phyloP scores from a whole-genome alignment of 2,329 filamentous ascomycete genomes.

The Fusarium algeriense region DNA sequence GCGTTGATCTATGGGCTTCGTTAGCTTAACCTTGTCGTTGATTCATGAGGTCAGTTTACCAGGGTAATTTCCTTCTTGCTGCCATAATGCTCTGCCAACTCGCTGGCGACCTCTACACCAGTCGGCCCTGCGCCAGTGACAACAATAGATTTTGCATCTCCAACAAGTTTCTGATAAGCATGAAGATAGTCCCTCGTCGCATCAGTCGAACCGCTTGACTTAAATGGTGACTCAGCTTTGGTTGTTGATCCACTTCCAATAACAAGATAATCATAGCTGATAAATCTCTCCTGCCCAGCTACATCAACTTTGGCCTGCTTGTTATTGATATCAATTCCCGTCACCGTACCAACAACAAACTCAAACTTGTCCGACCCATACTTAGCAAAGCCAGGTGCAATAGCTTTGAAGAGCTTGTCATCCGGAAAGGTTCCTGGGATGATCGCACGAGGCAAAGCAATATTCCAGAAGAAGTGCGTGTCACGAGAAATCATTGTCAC shows the following conservation, averaged over 20 bases:
- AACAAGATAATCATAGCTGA: neutral
- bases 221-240: neutral
- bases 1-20: neutral
- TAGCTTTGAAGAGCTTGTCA: neutral
- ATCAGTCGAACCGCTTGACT: neutral
- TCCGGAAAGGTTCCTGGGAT: neutral
- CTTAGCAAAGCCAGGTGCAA: neutral
- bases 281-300: neutral
- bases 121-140: neutral
- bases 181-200: neutral
- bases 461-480: constrained; percentile 4
- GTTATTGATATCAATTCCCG: neutral
- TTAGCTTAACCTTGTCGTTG: neutral
- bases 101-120: constrained; percentile 1
- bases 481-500: constrained; percentile 1
- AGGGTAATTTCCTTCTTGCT: neutral
- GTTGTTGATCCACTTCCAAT: neutral
- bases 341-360: neutral
- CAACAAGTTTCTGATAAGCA: neutral
- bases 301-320: neutral
- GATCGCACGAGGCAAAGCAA: neutral
- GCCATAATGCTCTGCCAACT: neutral
- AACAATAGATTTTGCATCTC: neutral
- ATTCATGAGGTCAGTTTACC: neutral
- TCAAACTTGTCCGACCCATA: constrained; percentile 1